Evolutionary conservation across 2,329 filamentous ascomycete genomes (phyloP).

Genomic region (Alternaria tenuissima): DNA sequence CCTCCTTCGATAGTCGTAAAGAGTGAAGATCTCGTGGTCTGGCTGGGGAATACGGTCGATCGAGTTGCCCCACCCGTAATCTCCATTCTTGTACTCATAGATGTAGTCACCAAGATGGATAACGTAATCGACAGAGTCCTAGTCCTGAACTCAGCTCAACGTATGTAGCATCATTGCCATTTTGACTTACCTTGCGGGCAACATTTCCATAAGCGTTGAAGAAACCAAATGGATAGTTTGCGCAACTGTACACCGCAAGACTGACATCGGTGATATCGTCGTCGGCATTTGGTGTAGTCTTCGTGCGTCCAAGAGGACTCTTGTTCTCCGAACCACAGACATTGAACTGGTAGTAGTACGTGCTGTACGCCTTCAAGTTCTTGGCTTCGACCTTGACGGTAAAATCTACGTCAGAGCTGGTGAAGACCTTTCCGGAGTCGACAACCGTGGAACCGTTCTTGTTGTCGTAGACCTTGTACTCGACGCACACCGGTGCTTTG

Average conservation of each 20-base stretch:
- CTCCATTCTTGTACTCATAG: conserved; percentile 52
- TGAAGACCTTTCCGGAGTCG: conserved; percentile 69
- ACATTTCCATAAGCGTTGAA: conserved; percentile 59
- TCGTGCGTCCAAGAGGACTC: conserved; percentile 72
- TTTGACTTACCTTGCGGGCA: conserved; percentile 39
- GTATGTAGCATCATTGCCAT: not conserved
- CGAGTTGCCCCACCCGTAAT: conserved; percentile 47
- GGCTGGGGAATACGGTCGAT: conserved; percentile 45
- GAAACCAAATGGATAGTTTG: conserved; percentile 60
- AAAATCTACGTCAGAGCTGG: conserved; percentile 77
- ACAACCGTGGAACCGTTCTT: conserved; percentile 58
- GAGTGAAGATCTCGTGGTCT: conserved; percentile 50
- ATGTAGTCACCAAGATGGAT: conserved; percentile 56
- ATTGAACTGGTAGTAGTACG: conserved; percentile 75
- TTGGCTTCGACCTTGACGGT: conserved; percentile 72
- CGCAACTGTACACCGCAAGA: conserved; percentile 75
- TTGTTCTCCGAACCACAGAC: conserved; percentile 70
- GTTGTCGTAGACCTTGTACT: conserved; percentile 67
- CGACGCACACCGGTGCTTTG: conserved; percentile 71
- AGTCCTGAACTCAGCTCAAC: conserved; percentile 15
- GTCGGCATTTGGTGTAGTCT: conserved; percentile 68
- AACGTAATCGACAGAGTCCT: conserved; percentile 55
- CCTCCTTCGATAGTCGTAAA: conserved; percentile 57
- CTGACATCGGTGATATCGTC: conserved; percentile 66
- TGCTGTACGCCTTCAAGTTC: conserved; percentile 68